A percentile compares a stretch with the other conserved stretches of the same genome.
phyloP scores from a whole-genome alignment of 495 filamentous ascomycete genomes.

The Xeromyces bisporus region DNA sequence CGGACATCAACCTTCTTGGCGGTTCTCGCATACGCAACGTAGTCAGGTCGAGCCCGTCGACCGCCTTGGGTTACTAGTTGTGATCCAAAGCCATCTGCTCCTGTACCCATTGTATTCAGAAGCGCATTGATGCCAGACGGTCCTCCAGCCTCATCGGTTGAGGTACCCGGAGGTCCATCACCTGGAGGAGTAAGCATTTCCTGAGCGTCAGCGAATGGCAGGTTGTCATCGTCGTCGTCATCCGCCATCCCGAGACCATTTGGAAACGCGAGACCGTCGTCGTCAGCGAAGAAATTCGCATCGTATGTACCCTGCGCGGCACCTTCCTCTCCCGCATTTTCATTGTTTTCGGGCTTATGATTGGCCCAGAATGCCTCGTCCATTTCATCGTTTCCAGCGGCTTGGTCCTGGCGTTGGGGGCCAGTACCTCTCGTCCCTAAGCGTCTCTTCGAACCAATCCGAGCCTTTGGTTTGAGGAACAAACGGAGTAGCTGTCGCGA shows the following conservation, averaged over 20 bases:
- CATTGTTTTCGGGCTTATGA: slow-evolving; percentile 40
- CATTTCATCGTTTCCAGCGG: slow-evolving; percentile 48
- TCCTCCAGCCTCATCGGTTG: slow-evolving; percentile 21
- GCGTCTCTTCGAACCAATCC: slow-evolving; percentile 42
- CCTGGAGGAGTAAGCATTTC: slow-evolving; percentile 73
- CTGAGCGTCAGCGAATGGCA: slow-evolving; percentile 76
- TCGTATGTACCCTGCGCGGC: slow-evolving; percentile 60
- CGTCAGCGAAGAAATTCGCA: slow-evolving; percentile 95
- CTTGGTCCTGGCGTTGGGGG: slow-evolving; percentile 28
- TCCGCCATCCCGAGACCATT: slow-evolving; percentile 40
- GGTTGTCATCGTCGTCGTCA: slow-evolving; percentile 58
- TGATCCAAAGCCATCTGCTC: slow-evolving; percentile 58
- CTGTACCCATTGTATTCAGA: slow-evolving; percentile 27
- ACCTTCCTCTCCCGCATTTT: slow-evolving; percentile 34
- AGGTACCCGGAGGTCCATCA: slow-evolving; percentile 20
- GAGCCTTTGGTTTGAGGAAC: slow-evolving; percentile 87
- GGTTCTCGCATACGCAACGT: slow-evolving; percentile 87
- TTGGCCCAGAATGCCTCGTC: slow-evolving; percentile 94
- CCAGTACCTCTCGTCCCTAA: slow-evolving; percentile 22
- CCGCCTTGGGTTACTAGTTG: slow-evolving; percentile 79
- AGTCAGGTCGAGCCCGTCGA: slow-evolving; percentile 70
- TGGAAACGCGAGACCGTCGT: slow-evolving; percentile 68
- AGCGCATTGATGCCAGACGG: slow-evolving; percentile 23
- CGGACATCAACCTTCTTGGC: slow-evolving; percentile 99
- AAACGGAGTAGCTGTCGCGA: slow-evolving; percentile 73